phyloP scores from a whole-genome alignment of 139 green algal species.

The Chlorella ohadii region DNA sequence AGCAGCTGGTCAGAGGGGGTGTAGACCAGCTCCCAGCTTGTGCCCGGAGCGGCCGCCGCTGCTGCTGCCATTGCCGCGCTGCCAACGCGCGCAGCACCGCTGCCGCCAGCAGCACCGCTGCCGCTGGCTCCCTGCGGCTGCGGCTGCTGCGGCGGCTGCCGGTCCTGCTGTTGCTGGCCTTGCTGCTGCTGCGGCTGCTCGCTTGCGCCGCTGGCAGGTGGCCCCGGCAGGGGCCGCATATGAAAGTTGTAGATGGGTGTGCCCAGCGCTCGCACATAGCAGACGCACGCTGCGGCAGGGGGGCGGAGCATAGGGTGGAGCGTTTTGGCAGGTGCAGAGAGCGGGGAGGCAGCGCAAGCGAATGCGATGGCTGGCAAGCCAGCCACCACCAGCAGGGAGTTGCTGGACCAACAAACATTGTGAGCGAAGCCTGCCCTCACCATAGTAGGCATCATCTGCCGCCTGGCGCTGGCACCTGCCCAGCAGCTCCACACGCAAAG shows the following conservation, averaged over 20 bases:
- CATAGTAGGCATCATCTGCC: slow-evolving; percentile 22
- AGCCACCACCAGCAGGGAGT: too few relatives aligned
- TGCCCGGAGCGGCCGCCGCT: not conserved
- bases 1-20: slow-evolving; percentile 1
- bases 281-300: slow-evolving; percentile 37
- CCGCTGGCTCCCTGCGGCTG: not conserved
- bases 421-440: too few relatives aligned
- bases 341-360: too few relatives aligned
- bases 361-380: too few relatives aligned
- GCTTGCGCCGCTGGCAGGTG: too few relatives aligned
- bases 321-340: too few relatives aligned
- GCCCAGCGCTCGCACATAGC: slow-evolving; percentile 31
- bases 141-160: not conserved
- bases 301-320: too few relatives aligned
- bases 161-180: not conserved
- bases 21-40: not conserved
- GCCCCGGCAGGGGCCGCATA: not conserved
- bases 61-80: too few relatives aligned
- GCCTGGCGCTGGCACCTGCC: slow-evolving; percentile 38
- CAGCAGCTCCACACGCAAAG: slow-evolving; percentile 34
- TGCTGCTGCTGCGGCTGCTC: too few relatives aligned
- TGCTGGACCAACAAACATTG: too few relatives aligned
- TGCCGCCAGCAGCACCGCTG: not conserved
- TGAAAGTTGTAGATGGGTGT: slow-evolving; percentile 39
- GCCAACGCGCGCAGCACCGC: not conserved